Base-by-base conservation (phyloP, 1,284 basidiomycete genomes). In the Salmacisia buchloeana region DNA sequence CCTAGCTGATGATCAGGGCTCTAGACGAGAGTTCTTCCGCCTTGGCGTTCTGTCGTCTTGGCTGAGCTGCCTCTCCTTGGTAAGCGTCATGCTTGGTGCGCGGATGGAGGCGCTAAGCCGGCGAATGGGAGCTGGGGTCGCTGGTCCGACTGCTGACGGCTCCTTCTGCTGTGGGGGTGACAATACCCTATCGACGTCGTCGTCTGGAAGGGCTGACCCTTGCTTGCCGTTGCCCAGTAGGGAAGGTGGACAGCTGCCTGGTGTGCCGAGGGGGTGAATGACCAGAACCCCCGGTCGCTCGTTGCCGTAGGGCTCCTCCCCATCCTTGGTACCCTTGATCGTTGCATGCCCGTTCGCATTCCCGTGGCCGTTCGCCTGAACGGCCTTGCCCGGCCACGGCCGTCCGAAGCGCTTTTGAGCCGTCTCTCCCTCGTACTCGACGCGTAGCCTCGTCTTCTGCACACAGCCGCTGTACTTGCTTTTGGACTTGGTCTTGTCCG, bases 271-370 rank as follows among this genome's bases (percentile, higher is more conserved):
- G 9, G 49, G 49, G 21, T 54, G 49, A 13, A 29, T 31, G 21
- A 54, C 29, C 49, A 54, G 34, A 18, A 54, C 27, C 13, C 49
- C 49, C 49, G 49, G 49, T 18, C 49, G 25, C 21, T 54, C 49
- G 21, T 54, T 54, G 5, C 49, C 49, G 4, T 33, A 54, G 29
- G 13, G 13, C 27, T 29, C 7, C 29, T 12, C 27, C 15, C 6
- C 21, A 12, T 33, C 27, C 27, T n/a, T n/a, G 39, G 15, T 43
- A 21, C 3, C 18, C 39, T 5, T 15, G 18, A 43, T 43, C 39
- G 15, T 43, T n/a, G 10, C 41, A 9, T 12, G 6, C 41, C 12
- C 41, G 10, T 43, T 43, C 29, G 6, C 29, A 27, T 54, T 54
- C 49, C 7, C 21, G 18, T 10, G 23, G 13, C 2, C 46, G 23